Evolutionary conservation across 2,329 filamentous ascomycete genomes (phyloP).

Genomic region (Curvularia lunata): DNA sequence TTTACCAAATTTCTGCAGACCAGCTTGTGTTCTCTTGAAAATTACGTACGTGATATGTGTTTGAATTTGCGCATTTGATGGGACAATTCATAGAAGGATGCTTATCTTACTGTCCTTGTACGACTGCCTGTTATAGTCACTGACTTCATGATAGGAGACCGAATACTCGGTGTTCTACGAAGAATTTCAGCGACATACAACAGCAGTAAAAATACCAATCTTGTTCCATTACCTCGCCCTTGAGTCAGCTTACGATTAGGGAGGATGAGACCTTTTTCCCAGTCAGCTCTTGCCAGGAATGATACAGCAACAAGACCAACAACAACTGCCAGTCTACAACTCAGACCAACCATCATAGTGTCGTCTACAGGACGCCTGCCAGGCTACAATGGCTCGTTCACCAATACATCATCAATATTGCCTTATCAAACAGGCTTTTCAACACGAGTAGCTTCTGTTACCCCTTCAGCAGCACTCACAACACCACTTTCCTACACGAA

Average conservation of each 20-base stretch:
- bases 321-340: not conserved
- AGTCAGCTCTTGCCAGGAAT: constrained; percentile 3
- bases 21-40: not conserved
- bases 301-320: not conserved
- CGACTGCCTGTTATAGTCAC: not conserved
- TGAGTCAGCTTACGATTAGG: not conserved
- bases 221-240: not conserved
- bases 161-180: not conserved
- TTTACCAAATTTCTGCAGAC: not conserved
- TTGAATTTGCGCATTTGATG: not conserved
- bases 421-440: not conserved
- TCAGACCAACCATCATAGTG: not conserved
- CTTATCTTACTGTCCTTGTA: not conserved
- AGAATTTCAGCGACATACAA: not conserved
- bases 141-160: not conserved
- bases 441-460: not conserved
- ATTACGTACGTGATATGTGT: not conserved
- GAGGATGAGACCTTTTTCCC: constrained; percentile 11
- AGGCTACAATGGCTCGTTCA: not conserved
- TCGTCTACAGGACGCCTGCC: not conserved
- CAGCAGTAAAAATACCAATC: not conserved
- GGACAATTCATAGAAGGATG: not conserved
- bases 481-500: not conserved
- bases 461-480: not conserved
- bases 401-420: not conserved